Evolutionary conservation across 805 yeast species (phyloP), one percentile per base, ranked within the genome.

Genomic region (Cyberlindnera mycetangii): DNA sequence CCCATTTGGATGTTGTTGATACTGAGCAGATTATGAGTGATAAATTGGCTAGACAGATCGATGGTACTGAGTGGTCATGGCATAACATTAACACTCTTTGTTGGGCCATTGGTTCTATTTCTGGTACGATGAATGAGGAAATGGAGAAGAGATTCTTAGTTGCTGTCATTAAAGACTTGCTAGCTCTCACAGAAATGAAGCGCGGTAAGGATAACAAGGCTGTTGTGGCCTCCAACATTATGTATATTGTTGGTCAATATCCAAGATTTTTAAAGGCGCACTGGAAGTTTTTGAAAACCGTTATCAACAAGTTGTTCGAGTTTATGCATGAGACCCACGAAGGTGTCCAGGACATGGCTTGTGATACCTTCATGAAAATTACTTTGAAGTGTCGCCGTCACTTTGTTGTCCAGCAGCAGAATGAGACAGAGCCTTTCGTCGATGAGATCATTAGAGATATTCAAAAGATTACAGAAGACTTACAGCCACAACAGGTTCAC

Each of bases 241-340:
- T 93, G 99, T 93, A 93, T 71, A 93, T 93, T 68, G 99, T 93
- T 50, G 99, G 99, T 38, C 99, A 93, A 70, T 93, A 93, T 64
- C 99, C 99, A 42, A 76, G 99, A 64, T 93, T 93, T 61, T 74
- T 93, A 62, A 90, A 90, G 59, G 98, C 98, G 8, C 99, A 93
- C 65, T 93, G 99, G 99, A 89, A 87, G 65, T 93, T 93, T 59
- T 71, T 93, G 64, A 92, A 90, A 66, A 93, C 98, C 0, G 99
- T 93, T 35, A 92, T 93, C 49, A 84, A 88, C 68, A 93, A 93
- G 67, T 75, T 93, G 58, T 93, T 93, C 66, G 99, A 93, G 66
- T 93, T 93, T 61, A 93, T 93, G 99, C 98, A 93, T 71, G 99
- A 93, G 74, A 89, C 97, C n/a, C 99, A 93, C 67, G 99, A 92